Conservation (phyloP, 306 rosid species). For the Biancaea sappan region DNA sequence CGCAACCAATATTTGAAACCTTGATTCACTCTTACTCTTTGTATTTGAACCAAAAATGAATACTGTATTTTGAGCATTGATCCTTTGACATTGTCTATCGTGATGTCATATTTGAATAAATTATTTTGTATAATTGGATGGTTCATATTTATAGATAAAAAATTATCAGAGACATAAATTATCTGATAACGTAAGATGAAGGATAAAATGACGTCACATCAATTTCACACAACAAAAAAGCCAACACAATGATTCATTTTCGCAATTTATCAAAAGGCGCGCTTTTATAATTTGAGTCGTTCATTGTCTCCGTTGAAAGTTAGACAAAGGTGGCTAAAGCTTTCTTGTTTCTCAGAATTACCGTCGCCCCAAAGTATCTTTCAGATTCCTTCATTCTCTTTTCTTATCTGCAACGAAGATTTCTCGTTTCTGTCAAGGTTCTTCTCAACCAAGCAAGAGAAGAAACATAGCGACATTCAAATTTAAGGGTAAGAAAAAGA, state of each 20-base stretch:
- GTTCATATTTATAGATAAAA: no score
- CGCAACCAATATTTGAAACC: no score
- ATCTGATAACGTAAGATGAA: no score
- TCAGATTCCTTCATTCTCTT: not conserved
- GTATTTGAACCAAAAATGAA: no score
- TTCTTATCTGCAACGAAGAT: not conserved
- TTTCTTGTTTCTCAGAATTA: not conserved
- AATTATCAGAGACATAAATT: no score
- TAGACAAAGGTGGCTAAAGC: not conserved
- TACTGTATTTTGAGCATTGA: no score
- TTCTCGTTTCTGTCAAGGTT: not conserved
- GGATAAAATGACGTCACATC: no score
- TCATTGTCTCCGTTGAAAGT: not conserved
- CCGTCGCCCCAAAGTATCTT: not conserved
- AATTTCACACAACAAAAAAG: no score
- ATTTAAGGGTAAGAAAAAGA: not conserved
- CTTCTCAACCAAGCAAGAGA: not conserved
- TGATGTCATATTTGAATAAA: no score
- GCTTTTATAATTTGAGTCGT: not conserved
- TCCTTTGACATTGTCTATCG: no score
- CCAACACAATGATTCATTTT: not conserved
- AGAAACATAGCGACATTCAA: not conserved
- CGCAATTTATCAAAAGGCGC: not conserved
- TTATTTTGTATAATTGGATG: no score
- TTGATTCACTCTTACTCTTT: no score